Evolutionary conservation across 805 yeast genomes (phyloP).

Genomic region (Yarrowia sp.): DNA sequence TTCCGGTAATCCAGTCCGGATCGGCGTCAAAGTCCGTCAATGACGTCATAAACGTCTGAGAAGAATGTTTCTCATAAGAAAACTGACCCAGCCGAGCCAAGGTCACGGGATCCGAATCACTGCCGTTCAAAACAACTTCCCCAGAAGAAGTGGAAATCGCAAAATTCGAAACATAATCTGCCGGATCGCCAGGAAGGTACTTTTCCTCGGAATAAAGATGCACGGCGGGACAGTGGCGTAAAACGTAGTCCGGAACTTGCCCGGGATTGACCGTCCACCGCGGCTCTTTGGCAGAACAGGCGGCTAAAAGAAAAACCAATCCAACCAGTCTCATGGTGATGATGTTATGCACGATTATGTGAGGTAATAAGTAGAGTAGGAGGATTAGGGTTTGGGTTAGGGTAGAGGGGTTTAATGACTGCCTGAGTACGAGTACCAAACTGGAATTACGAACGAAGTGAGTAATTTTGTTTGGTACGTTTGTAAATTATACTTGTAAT

Average conservation of each 20-base stretch:
- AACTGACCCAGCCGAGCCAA: conserved; percentile 45
- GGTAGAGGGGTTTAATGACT: no score
- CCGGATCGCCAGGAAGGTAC: conserved; percentile 83
- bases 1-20: conserved; percentile 89
- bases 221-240: conserved; percentile 66
- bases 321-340: not conserved
- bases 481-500: no score
- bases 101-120: conserved; percentile 14
- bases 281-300: not conserved
- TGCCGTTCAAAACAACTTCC: conserved; percentile 47
- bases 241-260: conserved; percentile 47
- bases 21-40: conserved; percentile 70
- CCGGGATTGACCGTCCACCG: conserved; percentile 27
- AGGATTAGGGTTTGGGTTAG: no score
- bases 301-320: not conserved
- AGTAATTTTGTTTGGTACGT: no score
- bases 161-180: conserved; percentile 71
- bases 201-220: conserved; percentile 87
- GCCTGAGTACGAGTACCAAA: no score
- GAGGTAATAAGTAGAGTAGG: not conserved
- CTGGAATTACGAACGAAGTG: no score
- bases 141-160: conserved; percentile 53
- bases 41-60: conserved; percentile 65
- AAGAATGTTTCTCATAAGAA: conserved; percentile 42
- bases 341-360: conserved; percentile 32